Evolutionary conservation across 306 rosid species (phyloP).

Genomic region (Carpinus viminea): DNA sequence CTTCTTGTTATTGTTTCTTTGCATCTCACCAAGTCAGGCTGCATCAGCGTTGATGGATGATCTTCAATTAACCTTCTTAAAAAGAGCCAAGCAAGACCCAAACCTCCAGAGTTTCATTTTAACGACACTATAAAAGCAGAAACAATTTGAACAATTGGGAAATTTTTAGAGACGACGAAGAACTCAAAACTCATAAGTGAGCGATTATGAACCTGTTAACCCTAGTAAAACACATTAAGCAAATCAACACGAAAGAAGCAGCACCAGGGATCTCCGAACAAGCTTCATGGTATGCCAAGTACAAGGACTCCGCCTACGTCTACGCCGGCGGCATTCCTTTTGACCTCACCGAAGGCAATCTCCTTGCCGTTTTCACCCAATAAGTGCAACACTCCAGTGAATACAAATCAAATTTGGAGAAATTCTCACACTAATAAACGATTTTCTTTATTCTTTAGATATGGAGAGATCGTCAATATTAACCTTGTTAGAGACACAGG

Average conservation of each 20-base stretch:
- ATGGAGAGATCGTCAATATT: slow-evolving; percentile 85
- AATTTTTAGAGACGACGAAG: neutral
- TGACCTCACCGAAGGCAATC: slow-evolving; percentile 94
- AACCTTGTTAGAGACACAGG: slow-evolving; percentile 90
- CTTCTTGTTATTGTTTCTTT: too few relatives aligned
- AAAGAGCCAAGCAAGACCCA: neutral
- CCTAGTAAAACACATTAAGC: slow-evolving; percentile 80
- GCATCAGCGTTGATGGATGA: too few relatives aligned
- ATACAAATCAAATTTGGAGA: too few relatives aligned
- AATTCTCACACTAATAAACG: too few relatives aligned
- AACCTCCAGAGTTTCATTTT: neutral
- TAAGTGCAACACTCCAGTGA: slow-evolving; percentile 14
- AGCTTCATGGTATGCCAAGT: slow-evolving; percentile 90
- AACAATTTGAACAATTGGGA: neutral
- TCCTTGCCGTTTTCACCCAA: slow-evolving; percentile 90
- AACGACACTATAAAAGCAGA: neutral
- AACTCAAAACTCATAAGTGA: neutral
- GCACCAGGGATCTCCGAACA: slow-evolving; percentile 67
- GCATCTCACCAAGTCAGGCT: too few relatives aligned
- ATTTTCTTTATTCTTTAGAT: slow-evolving; percentile 38
- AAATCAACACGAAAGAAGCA: slow-evolving; percentile 76
- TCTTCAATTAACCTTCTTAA: neutral
- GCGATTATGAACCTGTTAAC: slow-evolving; percentile 78
- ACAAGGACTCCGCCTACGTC: slow-evolving; percentile 85
- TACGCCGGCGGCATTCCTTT: slow-evolving; percentile 85